Evolutionary conservation across 257 asterid genomes (phyloP), one percentile per base, ranked within the genome.

Genomic region (Linaria vulgaris): DNA sequence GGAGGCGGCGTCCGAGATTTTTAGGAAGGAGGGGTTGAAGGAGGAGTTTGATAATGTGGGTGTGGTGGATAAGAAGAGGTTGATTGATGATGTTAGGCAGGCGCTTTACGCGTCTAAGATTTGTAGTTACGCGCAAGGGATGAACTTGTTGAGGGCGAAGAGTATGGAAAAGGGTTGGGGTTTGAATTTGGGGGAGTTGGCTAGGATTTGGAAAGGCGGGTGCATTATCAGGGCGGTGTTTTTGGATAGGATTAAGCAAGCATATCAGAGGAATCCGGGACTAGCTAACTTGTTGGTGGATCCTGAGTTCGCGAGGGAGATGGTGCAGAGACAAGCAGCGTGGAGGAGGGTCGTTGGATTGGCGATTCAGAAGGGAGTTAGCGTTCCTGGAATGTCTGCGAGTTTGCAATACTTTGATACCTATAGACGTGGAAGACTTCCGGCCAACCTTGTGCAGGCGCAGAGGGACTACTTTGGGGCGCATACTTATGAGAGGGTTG

Each of bases 401-500:
- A 66, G 63, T 53, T 62, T 66, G 43, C 56, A 54, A 16, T 56
- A 67, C n/a, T 56, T 67, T 11, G 64, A 56, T 15, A 67, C 64
- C 14, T 67, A 56, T 17, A 56, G 59, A 38, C 23, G 65, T 45
- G 72, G 57, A 50, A 56, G 72, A 38, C 15, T 57, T 57, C 65
- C 64, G 4, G 65, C 65, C 14, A 56, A 56, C 24, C 20, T 46
- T 49, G 59, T 67, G 41, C 64, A 67, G 31, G 64, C 63, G 56
- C 71, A 59, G 47, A 49, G 72, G 21, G 66, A 67, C 65, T 84
- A 81, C 64, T 81, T 84, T 13, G 90, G 90, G 56, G 90, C 90
- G 0, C 91, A 84, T 68, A 84, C 91, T 8, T 81, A 84, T 20
- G 91, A 81, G 66, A 74, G 87, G 78, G 54, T 64, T 24, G 91